These are phyloP conservation scores for Penicillium hordei DNA, from an alignment of 2,329 filamentous ascomycete genomes.

Conservation along the genomic window DNA sequence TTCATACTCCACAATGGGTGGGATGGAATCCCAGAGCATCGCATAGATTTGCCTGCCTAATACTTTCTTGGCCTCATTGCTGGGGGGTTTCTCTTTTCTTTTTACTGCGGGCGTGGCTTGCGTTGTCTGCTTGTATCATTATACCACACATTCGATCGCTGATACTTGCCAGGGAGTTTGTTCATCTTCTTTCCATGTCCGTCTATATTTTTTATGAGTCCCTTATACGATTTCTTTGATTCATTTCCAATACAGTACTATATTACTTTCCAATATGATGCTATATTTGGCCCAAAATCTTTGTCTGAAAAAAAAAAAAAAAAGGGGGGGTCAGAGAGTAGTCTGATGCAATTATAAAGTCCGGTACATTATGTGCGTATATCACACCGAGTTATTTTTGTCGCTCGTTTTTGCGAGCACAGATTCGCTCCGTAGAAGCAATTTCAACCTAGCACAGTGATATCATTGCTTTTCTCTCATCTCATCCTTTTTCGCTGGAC, in stretches of 20 bases:
- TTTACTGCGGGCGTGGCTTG: conserved; percentile 16
- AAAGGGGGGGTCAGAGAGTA: neutral
- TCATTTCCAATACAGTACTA: neutral
- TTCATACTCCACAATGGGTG: conserved; percentile 57
- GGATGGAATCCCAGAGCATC: conserved; percentile 46
- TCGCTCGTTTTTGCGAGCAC: neutral
- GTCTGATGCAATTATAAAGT: conserved; percentile 11
- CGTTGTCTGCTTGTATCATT: conserved; percentile 24
- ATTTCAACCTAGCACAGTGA: neutral
- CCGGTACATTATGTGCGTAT: conserved; percentile 1
- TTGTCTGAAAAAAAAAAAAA: neutral
- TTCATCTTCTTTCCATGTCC: neutral
- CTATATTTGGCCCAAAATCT: neutral
- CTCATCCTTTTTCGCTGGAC: neutral
- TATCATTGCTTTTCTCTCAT: neutral
- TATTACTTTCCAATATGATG: neutral
- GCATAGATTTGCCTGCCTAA: conserved; percentile 22
- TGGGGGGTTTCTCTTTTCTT: neutral
- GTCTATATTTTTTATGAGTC: conserved; percentile 1
- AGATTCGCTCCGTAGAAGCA: neutral
- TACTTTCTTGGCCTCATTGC: conserved; percentile 5
- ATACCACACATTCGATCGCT: conserved; percentile 25
- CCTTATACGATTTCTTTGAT: conserved; percentile 5
- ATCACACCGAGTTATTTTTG: conserved; percentile 11
- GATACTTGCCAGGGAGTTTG: conserved; percentile 22